A percentile compares a stretch with the other conserved stretches of the same genome.
Evolutionary conservation across 176 grass and related monocot genomes (phyloP).

Genomic region (Aegilops longissima): DNA sequence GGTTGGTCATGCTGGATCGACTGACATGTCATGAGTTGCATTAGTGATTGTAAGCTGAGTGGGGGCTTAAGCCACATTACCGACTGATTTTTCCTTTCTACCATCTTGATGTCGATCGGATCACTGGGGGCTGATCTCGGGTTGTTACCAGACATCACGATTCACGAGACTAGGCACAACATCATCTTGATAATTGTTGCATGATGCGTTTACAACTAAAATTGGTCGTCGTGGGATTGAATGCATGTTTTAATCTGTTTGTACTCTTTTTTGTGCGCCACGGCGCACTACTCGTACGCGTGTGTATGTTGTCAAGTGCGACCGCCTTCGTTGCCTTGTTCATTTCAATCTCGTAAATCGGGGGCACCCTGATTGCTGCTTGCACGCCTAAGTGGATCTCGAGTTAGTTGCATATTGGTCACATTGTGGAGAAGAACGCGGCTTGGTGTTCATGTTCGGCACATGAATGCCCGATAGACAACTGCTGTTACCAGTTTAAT

Average conservation of each 20-base stretch:
- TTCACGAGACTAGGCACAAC: background rate
- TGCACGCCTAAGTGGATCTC: background rate
- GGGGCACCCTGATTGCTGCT: background rate
- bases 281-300: background rate
- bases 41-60: background rate
- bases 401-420: background rate
- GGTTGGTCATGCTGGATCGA: background rate
- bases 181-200: background rate
- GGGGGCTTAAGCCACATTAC: background rate
- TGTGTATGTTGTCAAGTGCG: background rate
- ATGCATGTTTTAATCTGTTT: background rate
- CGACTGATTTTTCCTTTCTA: conserved; percentile 19
- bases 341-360: background rate
- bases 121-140: background rate
- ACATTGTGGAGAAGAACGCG: background rate
- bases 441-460: background rate
- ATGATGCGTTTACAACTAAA: background rate
- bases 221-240: background rate
- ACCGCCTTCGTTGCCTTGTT: background rate
- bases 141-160: background rate
- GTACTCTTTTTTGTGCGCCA: background rate
- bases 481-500: background rate
- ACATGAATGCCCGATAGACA: background rate
- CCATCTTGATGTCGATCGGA: conserved; percentile 10
- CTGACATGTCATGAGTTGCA: background rate